Evolutionary conservation across 352 stramenopile genomes (phyloP).

Genomic region (Thraustotheca clavata): DNA sequence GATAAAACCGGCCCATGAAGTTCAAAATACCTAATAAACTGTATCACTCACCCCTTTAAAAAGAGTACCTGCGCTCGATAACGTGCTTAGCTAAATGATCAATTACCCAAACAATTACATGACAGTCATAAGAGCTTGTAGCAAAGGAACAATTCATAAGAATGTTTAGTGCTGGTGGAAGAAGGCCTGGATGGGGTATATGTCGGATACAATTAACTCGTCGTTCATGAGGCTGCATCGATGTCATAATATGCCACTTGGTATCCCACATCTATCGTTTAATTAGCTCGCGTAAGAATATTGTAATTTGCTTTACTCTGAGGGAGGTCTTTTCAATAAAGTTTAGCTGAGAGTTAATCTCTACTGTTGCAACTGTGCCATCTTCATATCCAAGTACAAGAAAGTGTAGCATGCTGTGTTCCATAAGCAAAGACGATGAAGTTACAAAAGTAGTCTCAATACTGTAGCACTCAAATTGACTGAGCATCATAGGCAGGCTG

Average conservation of each 20-base stretch:
- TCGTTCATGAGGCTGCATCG: neutral
- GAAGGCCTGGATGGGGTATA: constrained; percentile 1
- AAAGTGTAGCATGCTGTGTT: neutral
- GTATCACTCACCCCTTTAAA: neutral
- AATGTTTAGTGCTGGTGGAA: constrained; percentile 11
- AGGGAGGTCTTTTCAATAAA: neutral
- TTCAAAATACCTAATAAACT: constrained; percentile 14
- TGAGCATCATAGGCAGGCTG: neutral
- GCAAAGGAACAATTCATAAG: constrained; percentile 13
- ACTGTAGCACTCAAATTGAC: neutral
- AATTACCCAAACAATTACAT: constrained; percentile 18
- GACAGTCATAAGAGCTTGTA: constrained; percentile 6
- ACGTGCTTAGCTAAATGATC: neutral
- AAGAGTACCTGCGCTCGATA: neutral
- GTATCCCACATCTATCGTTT: constrained; percentile 15
- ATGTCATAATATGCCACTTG: neutral
- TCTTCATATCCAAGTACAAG: constrained; percentile 5
- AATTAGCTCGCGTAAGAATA: neutral
- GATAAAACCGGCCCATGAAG: constrained; percentile 3
- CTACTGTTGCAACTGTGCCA: neutral
- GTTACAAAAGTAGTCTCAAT: neutral
- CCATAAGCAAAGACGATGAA: neutral
- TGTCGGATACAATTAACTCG: neutral
- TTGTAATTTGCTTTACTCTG: neutral
- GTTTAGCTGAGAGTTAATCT: constrained; percentile 1